Evolutionary conservation across 768 basidiomycete genomes (phyloP).

Genomic region (Tylopilus sp.): DNA sequence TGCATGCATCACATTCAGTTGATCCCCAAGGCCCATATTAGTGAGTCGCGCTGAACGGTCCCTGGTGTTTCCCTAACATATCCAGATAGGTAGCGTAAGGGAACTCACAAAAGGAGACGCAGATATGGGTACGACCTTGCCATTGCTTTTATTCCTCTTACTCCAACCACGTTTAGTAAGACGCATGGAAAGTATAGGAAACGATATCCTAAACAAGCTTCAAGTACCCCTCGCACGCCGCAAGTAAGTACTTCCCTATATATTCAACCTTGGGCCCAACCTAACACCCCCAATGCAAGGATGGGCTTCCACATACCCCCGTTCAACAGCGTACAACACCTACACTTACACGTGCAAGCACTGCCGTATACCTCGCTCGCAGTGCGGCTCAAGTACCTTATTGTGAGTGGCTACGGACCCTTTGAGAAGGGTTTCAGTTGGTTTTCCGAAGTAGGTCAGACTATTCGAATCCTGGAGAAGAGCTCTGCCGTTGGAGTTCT

Average conservation of each 20-base stretch:
- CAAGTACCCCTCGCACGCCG: slow-evolving; percentile 41
- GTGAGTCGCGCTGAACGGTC: slow-evolving; percentile 27
- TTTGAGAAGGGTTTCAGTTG: slow-evolving; percentile 66
- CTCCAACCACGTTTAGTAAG: slow-evolving; percentile 35
- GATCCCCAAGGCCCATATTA: slow-evolving; percentile 50
- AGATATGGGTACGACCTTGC: slow-evolving; percentile 42
- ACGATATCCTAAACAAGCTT: slow-evolving; percentile 46
- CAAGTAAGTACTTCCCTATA: slow-evolving; percentile 35
- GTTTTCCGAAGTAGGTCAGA: slow-evolving; percentile 66
- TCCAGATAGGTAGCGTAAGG: slow-evolving; percentile 50
- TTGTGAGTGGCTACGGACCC: slow-evolving; percentile 35
- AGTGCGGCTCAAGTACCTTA: slow-evolving; percentile 47
- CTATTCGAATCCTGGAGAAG: slow-evolving; percentile 54
- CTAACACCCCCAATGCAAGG: slow-evolving; percentile 34
- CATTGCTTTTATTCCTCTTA: slow-evolving; percentile 14
- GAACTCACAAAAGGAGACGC: slow-evolving; percentile 43
- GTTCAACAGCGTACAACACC: slow-evolving; percentile 66
- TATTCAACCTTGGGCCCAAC: neutral
- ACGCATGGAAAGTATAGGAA: slow-evolving; percentile 50
- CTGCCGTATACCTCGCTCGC: slow-evolving; percentile 54
- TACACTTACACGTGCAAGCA: slow-evolving; percentile 72
- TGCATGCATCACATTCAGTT: slow-evolving; percentile 48
- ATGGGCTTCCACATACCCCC: slow-evolving; percentile 84
- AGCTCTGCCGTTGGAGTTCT: slow-evolving; percentile 48
- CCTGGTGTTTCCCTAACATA: neutral